Conservation (phyloP, 768 basidiomycete species). For the Termitomyces sp. region DNA sequence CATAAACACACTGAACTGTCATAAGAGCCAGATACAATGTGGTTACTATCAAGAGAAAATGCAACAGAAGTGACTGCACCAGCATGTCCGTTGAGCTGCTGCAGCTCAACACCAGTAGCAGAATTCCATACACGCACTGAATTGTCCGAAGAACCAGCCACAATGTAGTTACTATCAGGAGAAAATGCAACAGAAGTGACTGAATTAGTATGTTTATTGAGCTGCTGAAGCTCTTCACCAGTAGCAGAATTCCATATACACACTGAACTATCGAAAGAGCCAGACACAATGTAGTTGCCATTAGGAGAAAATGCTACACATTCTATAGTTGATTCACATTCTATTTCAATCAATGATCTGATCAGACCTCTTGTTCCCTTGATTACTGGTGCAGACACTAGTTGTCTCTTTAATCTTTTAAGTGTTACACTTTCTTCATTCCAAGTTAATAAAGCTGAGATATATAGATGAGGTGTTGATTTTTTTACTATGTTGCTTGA, state of each 20-base stretch:
- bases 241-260: background rate
- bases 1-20: background rate
- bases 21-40: background rate
- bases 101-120: background rate
- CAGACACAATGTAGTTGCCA: background rate
- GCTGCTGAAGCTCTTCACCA: background rate
- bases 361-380: background rate
- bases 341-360: background rate
- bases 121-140: background rate
- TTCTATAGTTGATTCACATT: rapidly evolving
- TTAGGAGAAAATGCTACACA: too few species aligned
- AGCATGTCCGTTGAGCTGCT: background rate
- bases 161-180: background rate
- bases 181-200: background rate
- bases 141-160: background rate
- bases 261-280: background rate
- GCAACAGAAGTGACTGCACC: background rate
- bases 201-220: background rate
- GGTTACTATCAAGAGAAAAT: background rate
- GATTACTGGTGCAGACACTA: background rate
- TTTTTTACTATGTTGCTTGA: background rate
- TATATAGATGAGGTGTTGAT: background rate
- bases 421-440: background rate
- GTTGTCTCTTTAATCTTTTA: background rate
- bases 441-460: background rate